These are phyloP conservation scores for Yamadazyma oceani DNA, from an alignment of 1,139 yeast genomes.

Conservation along the genomic window DNA sequence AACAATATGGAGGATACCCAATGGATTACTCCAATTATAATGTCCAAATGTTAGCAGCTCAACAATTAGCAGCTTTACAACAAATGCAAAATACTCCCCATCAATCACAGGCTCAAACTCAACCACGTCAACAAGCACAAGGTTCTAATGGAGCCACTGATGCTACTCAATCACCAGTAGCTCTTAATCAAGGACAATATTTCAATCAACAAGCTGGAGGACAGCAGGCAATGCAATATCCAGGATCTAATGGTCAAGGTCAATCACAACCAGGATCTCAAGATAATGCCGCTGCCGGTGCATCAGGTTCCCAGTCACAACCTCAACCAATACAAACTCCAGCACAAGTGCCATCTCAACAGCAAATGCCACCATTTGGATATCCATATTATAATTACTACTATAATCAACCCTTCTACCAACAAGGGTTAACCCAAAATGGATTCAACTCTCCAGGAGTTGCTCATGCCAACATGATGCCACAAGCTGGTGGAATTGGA, in stretches of 20 bases:
- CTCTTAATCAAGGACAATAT: constrained; percentile 10
- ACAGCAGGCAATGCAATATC: constrained; percentile 9
- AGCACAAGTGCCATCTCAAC: constrained; percentile 20
- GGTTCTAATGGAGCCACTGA: constrained; percentile 6
- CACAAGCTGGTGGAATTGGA: constrained; percentile 4
- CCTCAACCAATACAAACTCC: constrained; percentile 9
- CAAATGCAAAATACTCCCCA: constrained; percentile 19
- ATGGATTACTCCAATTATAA: constrained; percentile 45
- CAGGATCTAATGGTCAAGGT: constrained; percentile 10
- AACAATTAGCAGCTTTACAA: constrained; percentile 26
- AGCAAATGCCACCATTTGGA: constrained; percentile 36
- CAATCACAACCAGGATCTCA: constrained; percentile 5
- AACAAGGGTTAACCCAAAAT: constrained; percentile 30
- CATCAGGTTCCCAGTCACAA: constrained; percentile 5
- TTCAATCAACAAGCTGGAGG: constrained; percentile 9
- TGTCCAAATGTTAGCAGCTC: constrained; percentile 37
- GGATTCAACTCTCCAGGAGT: constrained; percentile 19
- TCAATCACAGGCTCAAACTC: constrained; percentile 8
- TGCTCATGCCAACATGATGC: constrained; percentile 11
- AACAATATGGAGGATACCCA: constrained; percentile 47
- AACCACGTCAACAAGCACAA: constrained; percentile 4
- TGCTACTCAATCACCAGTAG: constrained; percentile 12
- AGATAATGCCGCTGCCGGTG: constrained; percentile 5
- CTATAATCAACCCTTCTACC: constrained; percentile 45
- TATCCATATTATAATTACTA: constrained; percentile 49